A percentile compares a stretch with the other conserved stretches of the same genome.
Evolutionary conservation across 352 stramenopile genomes (phyloP).

Genomic region (Globisporangium nagaii): DNA sequence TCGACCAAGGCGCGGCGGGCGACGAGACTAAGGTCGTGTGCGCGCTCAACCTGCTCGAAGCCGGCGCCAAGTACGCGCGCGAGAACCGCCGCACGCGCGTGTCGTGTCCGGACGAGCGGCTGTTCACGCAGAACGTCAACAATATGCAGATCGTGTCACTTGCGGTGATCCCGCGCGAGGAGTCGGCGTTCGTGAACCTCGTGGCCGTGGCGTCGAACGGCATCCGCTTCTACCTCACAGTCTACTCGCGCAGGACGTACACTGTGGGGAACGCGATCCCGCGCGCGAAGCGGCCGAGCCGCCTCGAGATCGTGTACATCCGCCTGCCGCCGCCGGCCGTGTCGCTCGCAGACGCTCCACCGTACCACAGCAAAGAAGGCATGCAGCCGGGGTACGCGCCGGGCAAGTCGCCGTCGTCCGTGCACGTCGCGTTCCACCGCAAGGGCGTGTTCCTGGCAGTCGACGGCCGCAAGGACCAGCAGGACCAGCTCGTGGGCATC

Average conservation of each 20-base stretch:
- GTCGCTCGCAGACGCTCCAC: slow-evolving; percentile 58
- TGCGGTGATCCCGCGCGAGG: slow-evolving; percentile 50
- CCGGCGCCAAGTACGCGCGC: slow-evolving; percentile 74
- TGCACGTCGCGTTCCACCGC: slow-evolving; percentile 75
- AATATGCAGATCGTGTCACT: slow-evolving; percentile 69
- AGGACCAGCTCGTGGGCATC: slow-evolving; percentile 75
- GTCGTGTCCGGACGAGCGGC: slow-evolving; percentile 74
- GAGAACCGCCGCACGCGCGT: slow-evolving; percentile 79
- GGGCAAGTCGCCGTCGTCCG: slow-evolving; percentile 70
- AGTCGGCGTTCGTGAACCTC: slow-evolving; percentile 87
- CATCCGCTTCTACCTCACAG: slow-evolving; percentile 93
- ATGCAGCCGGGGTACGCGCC: slow-evolving; percentile 79
- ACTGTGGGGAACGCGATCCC: slow-evolving; percentile 31
- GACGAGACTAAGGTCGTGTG: slow-evolving; percentile 63
- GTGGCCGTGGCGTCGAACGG: slow-evolving; percentile 90
- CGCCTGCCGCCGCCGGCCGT: slow-evolving; percentile 71
- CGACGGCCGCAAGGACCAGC: slow-evolving; percentile 69
- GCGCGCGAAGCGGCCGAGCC: slow-evolving; percentile 48
- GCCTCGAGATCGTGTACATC: slow-evolving; percentile 78
- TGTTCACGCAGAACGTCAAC: slow-evolving; percentile 63
- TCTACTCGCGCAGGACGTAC: slow-evolving; percentile 64
- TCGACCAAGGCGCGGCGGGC: slow-evolving; percentile 51
- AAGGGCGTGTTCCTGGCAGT: slow-evolving; percentile 77
- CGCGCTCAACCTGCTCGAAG: slow-evolving; percentile 59
- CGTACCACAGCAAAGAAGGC: slow-evolving; percentile 83